Evolutionary conservation across 768 basidiomycete species (phyloP).

Genomic region (Lanmaoa pseudosensibilis): DNA sequence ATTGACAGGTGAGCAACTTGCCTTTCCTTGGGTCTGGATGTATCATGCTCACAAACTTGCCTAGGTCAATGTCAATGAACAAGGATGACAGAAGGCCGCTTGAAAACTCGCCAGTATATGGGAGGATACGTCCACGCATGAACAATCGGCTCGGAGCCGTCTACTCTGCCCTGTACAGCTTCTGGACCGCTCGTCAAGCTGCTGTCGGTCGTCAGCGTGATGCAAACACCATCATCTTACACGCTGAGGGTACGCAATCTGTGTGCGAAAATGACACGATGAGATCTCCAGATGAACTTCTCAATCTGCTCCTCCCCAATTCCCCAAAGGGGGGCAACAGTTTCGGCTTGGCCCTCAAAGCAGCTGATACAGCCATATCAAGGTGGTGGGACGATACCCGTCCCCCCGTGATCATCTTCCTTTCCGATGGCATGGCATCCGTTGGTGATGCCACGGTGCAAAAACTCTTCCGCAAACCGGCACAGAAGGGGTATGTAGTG

Average conservation of each 20-base stretch:
- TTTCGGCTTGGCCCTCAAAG: conserved; percentile 42
- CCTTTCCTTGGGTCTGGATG: background rate
- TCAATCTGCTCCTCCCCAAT: conserved; percentile 39
- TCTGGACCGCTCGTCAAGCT: conserved; percentile 52
- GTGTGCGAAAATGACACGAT: conserved; percentile 44
- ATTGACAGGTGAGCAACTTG: conserved; percentile 17
- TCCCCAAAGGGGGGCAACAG: conserved; percentile 41
- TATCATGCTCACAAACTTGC: background rate
- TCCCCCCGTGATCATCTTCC: conserved; percentile 53
- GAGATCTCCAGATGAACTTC: conserved; percentile 44
- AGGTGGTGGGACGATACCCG: conserved; percentile 46
- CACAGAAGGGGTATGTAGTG: conserved; percentile 41
- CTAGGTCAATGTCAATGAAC: conserved; percentile 54
- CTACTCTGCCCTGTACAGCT: conserved; percentile 49
- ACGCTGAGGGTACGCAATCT: conserved; percentile 28
- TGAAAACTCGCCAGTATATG: conserved; percentile 34
- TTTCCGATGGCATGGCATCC: conserved; percentile 53
- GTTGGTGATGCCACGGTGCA: conserved; percentile 35
- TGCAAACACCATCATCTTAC: conserved; percentile 55
- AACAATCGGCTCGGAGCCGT: conserved; percentile 61
- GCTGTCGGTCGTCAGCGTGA: conserved; percentile 41
- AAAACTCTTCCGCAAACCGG: conserved; percentile 37
- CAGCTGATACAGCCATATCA: conserved; percentile 39
- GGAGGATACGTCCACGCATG: conserved; percentile 30
- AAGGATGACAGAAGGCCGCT: conserved; percentile 42